These are phyloP conservation scores for Citropsis articulata DNA, from an alignment of 345 rosid species.

Conservation along the genomic window DNA sequence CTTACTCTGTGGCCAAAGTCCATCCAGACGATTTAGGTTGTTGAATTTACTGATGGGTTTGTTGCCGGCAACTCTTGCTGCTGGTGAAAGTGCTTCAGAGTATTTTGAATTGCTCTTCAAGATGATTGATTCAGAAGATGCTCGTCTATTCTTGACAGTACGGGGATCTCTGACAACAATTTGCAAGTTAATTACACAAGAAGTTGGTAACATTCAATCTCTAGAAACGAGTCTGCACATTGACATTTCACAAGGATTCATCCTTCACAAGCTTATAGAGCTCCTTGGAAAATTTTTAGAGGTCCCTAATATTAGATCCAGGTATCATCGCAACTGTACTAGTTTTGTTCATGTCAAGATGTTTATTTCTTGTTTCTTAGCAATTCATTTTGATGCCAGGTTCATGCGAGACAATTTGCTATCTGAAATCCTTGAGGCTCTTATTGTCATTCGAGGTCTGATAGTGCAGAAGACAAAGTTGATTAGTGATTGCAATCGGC, in stretches of 20 bases:
- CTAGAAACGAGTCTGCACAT: slow-evolving; percentile 91
- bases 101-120: slow-evolving; percentile 91
- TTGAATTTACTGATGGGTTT: slow-evolving; percentile 78
- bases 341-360: not conserved
- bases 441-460: slow-evolving; percentile 89
- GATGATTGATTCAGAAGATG: slow-evolving; percentile 88
- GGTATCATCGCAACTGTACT: slow-evolving; percentile 39
- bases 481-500: slow-evolving; percentile 90
- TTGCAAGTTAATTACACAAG: slow-evolving; percentile 81
- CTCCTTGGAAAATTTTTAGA: slow-evolving; percentile 92
- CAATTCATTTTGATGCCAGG: slow-evolving; percentile 44
- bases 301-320: slow-evolving; percentile 83
- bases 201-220: slow-evolving; percentile 85
- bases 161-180: slow-evolving; percentile 78
- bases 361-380: slow-evolving; percentile 16
- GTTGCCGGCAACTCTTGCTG: slow-evolving; percentile 83
- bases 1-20: slow-evolving; percentile 81
- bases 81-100: slow-evolving; percentile 95
- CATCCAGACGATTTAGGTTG: slow-evolving; percentile 72
- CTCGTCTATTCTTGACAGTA: slow-evolving; percentile 90
- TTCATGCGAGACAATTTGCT: slow-evolving; percentile 89
- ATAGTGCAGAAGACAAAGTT: slow-evolving; percentile 98
- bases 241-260: slow-evolving; percentile 96
- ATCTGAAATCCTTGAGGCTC: slow-evolving; percentile 90
- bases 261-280: slow-evolving; percentile 95